phyloP scores from a whole-genome alignment of 2,329 filamentous ascomycete species.

The Beauveria bassiana region DNA sequence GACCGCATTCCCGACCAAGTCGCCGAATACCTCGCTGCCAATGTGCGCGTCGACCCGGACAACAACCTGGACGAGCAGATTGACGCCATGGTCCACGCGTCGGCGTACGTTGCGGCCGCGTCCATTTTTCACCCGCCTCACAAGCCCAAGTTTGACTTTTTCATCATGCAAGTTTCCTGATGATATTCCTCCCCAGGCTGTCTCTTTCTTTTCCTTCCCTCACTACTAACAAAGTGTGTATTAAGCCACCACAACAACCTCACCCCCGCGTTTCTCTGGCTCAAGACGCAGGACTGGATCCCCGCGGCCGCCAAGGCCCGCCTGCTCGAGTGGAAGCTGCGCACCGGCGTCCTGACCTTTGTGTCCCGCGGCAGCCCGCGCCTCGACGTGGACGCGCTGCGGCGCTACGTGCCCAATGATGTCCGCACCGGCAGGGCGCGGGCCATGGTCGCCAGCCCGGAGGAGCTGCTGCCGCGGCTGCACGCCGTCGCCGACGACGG shows the following conservation, averaged over 20 bases:
- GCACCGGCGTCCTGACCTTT: constrained; percentile 68
- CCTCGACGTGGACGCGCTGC: constrained; percentile 52
- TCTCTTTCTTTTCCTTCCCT: not conserved
- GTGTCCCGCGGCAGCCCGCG: constrained; percentile 57
- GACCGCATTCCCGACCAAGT: constrained; percentile 55
- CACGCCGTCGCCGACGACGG: constrained; percentile 62
- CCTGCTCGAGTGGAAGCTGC: constrained; percentile 74
- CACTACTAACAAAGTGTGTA: not conserved
- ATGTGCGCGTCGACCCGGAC: constrained; percentile 47
- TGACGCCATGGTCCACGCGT: constrained; percentile 61
- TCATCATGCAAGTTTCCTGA: constrained; percentile 39
- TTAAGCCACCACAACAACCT: constrained; percentile 67
- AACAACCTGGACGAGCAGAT: constrained; percentile 50
- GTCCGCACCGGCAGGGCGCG: constrained; percentile 5
- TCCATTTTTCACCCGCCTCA: constrained; percentile 59
- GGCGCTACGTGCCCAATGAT: constrained; percentile 47
- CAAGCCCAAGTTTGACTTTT: constrained; percentile 73
- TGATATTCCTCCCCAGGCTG: not conserved
- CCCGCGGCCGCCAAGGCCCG: constrained; percentile 53
- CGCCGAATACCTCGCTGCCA: constrained; percentile 45
- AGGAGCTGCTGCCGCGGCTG: constrained; percentile 42
- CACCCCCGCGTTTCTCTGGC: constrained; percentile 62
- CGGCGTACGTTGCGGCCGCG: constrained; percentile 39
- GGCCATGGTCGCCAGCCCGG: constrained; percentile 35
- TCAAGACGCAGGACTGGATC: constrained; percentile 57